Percentiles rank a stretch among this genome's conserved stretches.
Conservation (phyloP, 495 filamentous ascomycete genomes). For the Xylaria cubensis region DNA sequence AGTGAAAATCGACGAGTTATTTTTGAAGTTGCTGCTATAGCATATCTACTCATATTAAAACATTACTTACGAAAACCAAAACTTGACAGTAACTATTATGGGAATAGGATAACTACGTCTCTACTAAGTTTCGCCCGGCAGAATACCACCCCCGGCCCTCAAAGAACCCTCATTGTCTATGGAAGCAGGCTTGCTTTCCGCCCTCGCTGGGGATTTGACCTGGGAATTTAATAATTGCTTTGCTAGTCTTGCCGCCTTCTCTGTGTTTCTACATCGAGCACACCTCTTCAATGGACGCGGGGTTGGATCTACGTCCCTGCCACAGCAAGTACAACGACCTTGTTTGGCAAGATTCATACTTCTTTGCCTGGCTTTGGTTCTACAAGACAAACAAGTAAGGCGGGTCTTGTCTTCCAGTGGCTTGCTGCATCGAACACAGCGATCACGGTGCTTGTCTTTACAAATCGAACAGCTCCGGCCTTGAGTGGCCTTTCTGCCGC, state of each 20-base stretch:
- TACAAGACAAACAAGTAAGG: background rate
- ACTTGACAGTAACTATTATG: background rate
- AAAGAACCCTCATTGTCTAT: background rate
- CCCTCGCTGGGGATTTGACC: no score
- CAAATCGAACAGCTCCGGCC: no score
- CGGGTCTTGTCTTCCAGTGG: background rate
- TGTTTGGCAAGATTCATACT: background rate
- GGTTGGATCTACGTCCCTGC: background rate
- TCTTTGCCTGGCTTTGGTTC: background rate
- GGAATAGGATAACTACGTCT: background rate
- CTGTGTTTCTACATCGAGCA: background rate
- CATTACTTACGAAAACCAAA: background rate
- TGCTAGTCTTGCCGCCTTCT: background rate
- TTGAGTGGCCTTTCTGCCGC: no score
- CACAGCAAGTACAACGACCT: background rate
- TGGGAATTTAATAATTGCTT: background rate
- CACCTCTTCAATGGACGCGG: background rate
- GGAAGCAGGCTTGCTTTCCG: background rate
- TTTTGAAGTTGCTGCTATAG: background rate
- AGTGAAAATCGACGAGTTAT: background rate
- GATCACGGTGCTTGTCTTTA: background rate
- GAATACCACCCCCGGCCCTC: background rate
- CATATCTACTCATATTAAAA: background rate
- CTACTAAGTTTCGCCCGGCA: background rate
- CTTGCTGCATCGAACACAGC: background rate